A percentile compares a stretch with the other conserved stretches of the same genome.
These are phyloP conservation scores for Eutrema japonicum DNA, from an alignment of 345 rosid species.

Conservation along the genomic window DNA sequence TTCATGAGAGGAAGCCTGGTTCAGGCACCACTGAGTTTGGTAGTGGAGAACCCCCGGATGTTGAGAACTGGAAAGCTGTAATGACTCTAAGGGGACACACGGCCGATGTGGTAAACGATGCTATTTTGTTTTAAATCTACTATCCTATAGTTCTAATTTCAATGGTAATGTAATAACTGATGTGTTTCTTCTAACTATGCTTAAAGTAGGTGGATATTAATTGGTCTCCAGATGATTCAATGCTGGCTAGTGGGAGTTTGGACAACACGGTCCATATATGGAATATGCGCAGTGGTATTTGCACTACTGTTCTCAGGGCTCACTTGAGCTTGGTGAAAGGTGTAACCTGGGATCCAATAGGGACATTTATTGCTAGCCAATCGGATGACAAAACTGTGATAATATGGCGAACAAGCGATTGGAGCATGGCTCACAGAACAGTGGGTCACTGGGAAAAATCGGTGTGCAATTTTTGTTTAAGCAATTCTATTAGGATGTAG, in stretches of 20 bases:
- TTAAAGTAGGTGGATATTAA: slow-evolving; percentile 99
- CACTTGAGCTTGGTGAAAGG: slow-evolving; percentile 98
- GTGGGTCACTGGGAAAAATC: slow-evolving; percentile 99
- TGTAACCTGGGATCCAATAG: slow-evolving; percentile 98
- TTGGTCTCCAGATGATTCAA: slow-evolving; percentile 99
- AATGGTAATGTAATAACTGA: slow-evolving; percentile 50
- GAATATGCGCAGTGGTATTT: slow-evolving; percentile 93
- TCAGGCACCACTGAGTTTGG: slow-evolving; percentile 98
- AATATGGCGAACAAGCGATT: slow-evolving; percentile 98
- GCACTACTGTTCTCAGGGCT: slow-evolving; percentile 96
- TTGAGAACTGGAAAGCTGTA: slow-evolving; percentile 98
- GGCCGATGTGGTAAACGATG: slow-evolving; percentile 91
- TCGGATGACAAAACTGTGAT: slow-evolving; percentile 99
- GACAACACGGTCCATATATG: slow-evolving; percentile 96
- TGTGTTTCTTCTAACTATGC: slow-evolving; percentile 50
- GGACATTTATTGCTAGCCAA: slow-evolving; percentile 96
- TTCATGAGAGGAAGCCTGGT: slow-evolving; percentile 97
- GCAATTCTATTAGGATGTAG: slow-evolving; percentile 19
- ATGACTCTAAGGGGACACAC: slow-evolving; percentile 98
- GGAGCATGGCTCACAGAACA: slow-evolving; percentile 96
- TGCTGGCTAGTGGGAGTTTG: slow-evolving; percentile 95
- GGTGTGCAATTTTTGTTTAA: slow-evolving; percentile 50
- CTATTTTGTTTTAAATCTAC: not conserved
- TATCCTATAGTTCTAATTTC: not conserved
- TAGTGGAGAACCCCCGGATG: slow-evolving; percentile 96